phyloP scores from a whole-genome alignment of 2,329 filamentous ascomycete species.

The Amauroascus niger region DNA sequence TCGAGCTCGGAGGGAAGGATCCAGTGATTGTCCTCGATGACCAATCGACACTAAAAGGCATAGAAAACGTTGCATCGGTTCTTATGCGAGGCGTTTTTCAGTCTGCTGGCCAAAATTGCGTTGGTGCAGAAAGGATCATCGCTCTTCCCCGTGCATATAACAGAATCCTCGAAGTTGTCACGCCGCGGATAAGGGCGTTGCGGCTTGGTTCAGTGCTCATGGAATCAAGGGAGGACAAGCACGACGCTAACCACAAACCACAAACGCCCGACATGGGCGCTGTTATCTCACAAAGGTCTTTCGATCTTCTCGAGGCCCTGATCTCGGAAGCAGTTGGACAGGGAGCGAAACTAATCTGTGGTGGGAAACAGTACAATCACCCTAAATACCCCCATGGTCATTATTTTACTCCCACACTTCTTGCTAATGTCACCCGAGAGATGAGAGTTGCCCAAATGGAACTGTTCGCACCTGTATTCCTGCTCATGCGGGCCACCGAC shows the following conservation, averaged over 20 bases:
- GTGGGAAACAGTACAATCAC: constrained; percentile 63
- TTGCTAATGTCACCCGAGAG: constrained; percentile 73
- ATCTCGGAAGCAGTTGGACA: constrained; percentile 65
- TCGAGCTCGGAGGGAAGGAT: constrained; percentile 93
- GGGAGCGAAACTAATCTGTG: constrained; percentile 72
- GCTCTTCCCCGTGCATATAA: constrained; percentile 68
- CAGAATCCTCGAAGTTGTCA: constrained; percentile 58
- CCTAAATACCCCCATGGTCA: constrained; percentile 67
- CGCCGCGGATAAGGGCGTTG: constrained; percentile 62
- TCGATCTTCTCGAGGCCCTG: constrained; percentile 64
- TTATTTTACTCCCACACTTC: constrained; percentile 85
- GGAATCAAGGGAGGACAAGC: constrained; percentile 27
- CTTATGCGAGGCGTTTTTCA: constrained; percentile 91
- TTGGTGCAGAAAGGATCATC: constrained; percentile 89
- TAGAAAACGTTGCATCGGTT: constrained; percentile 66
- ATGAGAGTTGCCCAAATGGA: constrained; percentile 88
- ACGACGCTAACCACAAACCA: constrained; percentile 18
- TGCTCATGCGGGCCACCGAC: constrained; percentile 65
- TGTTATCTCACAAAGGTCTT: constrained; percentile 71
- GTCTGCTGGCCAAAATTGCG: constrained; percentile 92
- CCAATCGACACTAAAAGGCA: constrained; percentile 44
- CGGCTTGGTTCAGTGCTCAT: constrained; percentile 63
- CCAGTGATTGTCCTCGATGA: constrained; percentile 84
- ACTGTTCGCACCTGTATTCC: constrained; percentile 85
- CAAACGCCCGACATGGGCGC: constrained; percentile 64